Evolutionary conservation across 2,329 filamentous ascomycete genomes (phyloP).

Genomic region (Scedosporium apiospermum): DNA sequence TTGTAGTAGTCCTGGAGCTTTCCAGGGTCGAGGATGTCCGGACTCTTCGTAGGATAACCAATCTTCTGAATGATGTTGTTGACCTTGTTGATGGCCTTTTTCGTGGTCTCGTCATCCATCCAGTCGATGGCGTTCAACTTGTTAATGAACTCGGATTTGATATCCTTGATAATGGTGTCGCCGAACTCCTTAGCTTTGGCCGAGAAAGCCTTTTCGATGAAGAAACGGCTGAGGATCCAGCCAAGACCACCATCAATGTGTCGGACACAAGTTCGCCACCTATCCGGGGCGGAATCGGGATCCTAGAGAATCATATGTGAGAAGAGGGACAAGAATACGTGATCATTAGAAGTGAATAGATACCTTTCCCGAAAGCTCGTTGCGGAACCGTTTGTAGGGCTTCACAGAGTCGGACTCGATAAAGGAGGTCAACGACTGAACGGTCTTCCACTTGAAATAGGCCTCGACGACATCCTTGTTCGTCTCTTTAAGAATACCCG

Average conservation of each 20-base stretch:
- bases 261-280: conserved; percentile 56
- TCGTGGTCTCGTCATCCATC: conserved; percentile 54
- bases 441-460: conserved; percentile 57
- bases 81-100: conserved; percentile 54
- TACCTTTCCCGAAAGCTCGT: conserved; percentile 44
- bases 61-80: conserved; percentile 60
- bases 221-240: conserved; percentile 65
- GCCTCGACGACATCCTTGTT: conserved; percentile 45
- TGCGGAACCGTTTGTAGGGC: conserved; percentile 50
- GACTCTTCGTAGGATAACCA: conserved; percentile 54
- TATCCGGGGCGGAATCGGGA: conserved; percentile 50
- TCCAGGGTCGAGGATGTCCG: conserved; percentile 49
- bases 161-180: conserved; percentile 60
- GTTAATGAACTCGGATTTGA: conserved; percentile 55
- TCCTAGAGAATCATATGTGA: conserved; percentile 26
- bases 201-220: conserved; percentile 58
- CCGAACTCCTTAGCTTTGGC: conserved; percentile 56
- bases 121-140: conserved; percentile 50
- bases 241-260: conserved; percentile 48
- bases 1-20: conserved; percentile 48
- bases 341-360: conserved; percentile 14
- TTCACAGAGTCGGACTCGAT: conserved; percentile 51
- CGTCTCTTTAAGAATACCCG: conserved; percentile 43
- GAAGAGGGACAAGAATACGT: conserved; percentile 1
- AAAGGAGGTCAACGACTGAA: conserved; percentile 39